Evolutionary conservation across 2,329 filamentous ascomycete genomes (phyloP).

Genomic region (Leptodontidium sp.): DNA sequence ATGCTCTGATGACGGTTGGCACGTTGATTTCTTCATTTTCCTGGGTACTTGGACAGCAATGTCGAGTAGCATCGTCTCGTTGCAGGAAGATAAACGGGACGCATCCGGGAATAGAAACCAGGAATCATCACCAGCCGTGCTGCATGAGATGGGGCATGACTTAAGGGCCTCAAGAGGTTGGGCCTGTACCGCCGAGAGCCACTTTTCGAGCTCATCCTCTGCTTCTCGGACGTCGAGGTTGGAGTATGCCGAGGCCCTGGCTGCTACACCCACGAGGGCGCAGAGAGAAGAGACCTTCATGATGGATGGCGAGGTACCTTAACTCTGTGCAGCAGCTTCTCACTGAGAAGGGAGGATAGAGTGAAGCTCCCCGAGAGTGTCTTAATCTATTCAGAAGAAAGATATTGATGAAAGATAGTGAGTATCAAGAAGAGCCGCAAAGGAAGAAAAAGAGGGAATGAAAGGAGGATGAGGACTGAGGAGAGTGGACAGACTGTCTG

Average conservation of each 20-base stretch:
- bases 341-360: background rate
- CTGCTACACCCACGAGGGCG: background rate
- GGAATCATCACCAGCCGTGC: background rate
- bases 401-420: background rate
- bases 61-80: slow-evolving; percentile 3
- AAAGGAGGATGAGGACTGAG: background rate
- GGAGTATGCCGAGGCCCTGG: background rate
- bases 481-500: background rate
- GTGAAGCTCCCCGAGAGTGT: background rate
- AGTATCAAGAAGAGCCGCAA: background rate
- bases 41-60: background rate
- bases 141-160: background rate
- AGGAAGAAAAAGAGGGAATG: background rate
- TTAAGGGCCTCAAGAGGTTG: background rate
- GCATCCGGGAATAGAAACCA: background rate
- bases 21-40: background rate
- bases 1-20: background rate
- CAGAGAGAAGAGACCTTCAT: slow-evolving; percentile 1
- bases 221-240: background rate
- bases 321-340: background rate
- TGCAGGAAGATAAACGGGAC: background rate
- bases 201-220: slow-evolving; percentile 1
- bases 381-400: background rate
- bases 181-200: background rate
- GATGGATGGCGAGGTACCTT: background rate